These are phyloP conservation scores for Scytalidium lignicola DNA, from an alignment of 2,329 filamentous ascomycete genomes.

Conservation along the genomic window DNA sequence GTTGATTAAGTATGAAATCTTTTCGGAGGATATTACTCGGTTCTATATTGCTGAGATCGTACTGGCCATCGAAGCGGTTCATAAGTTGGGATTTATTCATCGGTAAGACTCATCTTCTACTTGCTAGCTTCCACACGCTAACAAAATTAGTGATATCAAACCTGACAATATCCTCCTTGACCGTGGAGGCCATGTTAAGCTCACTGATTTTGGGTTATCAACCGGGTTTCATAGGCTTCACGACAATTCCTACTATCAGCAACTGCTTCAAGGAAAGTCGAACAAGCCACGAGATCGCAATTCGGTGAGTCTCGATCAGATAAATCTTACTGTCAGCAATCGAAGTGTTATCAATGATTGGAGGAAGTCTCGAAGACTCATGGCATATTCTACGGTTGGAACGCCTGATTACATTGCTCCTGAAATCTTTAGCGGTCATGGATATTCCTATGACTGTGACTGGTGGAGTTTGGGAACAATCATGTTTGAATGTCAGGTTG, in stretches of 20 bases:
- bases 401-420: constrained; percentile 98
- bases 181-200: constrained; percentile 91
- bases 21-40: constrained; percentile 95
- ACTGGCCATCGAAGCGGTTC: constrained; percentile 95
- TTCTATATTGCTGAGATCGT: constrained; percentile 99
- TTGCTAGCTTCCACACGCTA: constrained; percentile 1
- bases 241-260: constrained; percentile 97
- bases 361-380: constrained; percentile 89
- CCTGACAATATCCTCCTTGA: constrained; percentile 98
- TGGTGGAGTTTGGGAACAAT: constrained; percentile 99
- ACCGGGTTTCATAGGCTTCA: constrained; percentile 98
- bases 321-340: constrained; percentile 96
- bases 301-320: constrained; percentile 94
- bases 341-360: constrained; percentile 98
- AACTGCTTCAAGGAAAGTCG: constrained; percentile 77
- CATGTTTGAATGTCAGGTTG: constrained; percentile 98
- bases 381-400: constrained; percentile 97
- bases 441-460: constrained; percentile 95
- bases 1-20: constrained; percentile 99
- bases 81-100: constrained; percentile 97
- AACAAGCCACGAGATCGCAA: constrained; percentile 73
- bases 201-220: constrained; percentile 96
- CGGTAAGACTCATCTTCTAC: constrained; percentile 56
- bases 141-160: constrained; percentile 80
- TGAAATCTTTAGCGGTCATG: constrained; percentile 94